Evolutionary conservation across 768 basidiomycete species (phyloP).

Genomic region (Trametes cinnabarina): DNA sequence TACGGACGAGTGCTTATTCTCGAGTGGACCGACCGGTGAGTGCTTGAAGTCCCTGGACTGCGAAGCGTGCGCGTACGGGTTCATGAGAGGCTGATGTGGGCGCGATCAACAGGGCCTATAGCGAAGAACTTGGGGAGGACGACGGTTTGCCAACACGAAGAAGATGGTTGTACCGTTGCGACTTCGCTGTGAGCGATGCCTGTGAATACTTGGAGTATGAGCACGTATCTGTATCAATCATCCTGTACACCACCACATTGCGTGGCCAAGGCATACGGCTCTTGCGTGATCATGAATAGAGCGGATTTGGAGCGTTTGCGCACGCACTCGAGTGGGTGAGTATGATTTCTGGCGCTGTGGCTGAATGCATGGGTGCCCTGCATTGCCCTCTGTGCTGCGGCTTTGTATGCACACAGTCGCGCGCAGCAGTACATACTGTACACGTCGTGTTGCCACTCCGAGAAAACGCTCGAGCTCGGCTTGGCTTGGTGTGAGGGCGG

Average conservation of each 20-base stretch:
- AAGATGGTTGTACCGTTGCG: conserved; percentile 19
- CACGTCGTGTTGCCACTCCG: no score
- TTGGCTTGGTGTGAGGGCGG: not conserved
- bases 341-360: no score
- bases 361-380: no score
- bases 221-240: not conserved
- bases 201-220: not conserved
- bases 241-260: no score
- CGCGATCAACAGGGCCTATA: conserved; percentile 20
- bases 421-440: no score
- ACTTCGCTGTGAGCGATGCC: conserved; percentile 22
- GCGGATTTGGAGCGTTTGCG: no score
- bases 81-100: not conserved
- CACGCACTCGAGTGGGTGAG: no score
- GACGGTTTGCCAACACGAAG: conserved; percentile 24
- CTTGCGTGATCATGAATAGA: no score
- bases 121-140: conserved; percentile 27
- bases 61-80: not conserved
- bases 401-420: no score
- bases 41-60: not conserved
- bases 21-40: conserved; percentile 29
- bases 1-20: conserved; percentile 23
- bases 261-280: no score
- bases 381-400: no score
- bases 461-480: no score